phyloP scores from a whole-genome alignment of 345 rosid species.

The Eucalyptus lansdowneana region DNA sequence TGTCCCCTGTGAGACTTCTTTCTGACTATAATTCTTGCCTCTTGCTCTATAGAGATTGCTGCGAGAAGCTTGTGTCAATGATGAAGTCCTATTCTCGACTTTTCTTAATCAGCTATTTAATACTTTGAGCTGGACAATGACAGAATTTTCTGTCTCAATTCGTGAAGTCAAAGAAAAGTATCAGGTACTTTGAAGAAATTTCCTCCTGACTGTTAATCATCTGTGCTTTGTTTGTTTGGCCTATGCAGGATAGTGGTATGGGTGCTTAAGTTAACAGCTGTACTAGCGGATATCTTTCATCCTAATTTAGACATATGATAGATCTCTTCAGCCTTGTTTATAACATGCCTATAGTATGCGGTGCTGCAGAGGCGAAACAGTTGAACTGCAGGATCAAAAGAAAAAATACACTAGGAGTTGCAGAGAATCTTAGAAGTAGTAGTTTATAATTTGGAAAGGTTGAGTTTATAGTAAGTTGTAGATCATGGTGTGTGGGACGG shows the following conservation, averaged over 20 bases:
- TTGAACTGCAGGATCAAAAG: background rate
- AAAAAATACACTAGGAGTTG: background rate
- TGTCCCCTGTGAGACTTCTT: background rate
- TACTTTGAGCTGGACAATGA: slow-evolving; percentile 97
- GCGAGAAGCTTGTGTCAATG: slow-evolving; percentile 64
- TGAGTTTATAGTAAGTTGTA: background rate
- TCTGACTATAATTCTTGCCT: background rate
- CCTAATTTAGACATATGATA: background rate
- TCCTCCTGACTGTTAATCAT: background rate
- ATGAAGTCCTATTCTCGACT: slow-evolving; percentile 65
- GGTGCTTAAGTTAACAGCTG: background rate
- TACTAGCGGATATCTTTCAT: background rate
- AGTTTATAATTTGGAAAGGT: background rate
- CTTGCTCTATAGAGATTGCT: slow-evolving; percentile 40
- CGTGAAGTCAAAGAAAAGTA: slow-evolving; percentile 95
- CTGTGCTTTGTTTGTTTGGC: background rate
- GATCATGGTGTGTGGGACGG: background rate
- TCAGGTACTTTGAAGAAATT: slow-evolving; percentile 30
- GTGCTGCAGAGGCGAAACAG: background rate
- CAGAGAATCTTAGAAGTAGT: background rate
- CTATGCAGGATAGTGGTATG: background rate
- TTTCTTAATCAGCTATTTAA: slow-evolving; percentile 90
- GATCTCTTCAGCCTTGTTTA: background rate
- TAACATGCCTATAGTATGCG: background rate
- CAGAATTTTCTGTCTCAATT: slow-evolving; percentile 88